Base-by-base conservation (phyloP, 345 rosid genomes). In the Eucalyptus leucophloia region DNA sequence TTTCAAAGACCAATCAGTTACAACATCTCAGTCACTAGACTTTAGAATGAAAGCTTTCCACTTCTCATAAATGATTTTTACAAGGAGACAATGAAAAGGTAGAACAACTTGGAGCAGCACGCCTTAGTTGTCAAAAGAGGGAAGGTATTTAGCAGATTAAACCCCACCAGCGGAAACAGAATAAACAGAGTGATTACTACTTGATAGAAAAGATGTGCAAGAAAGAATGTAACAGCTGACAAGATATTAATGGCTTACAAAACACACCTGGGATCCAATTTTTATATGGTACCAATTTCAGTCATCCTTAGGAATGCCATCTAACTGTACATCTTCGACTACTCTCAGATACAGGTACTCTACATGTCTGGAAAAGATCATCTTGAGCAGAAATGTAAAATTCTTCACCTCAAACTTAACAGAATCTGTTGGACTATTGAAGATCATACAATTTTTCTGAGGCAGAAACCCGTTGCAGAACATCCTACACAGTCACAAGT, bases 101-200 rank as follows among this genome's bases (percentile, higher is more conserved):
- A 54, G 44, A 67, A 19, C 40, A 67, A 11, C 23, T 67, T n/a
- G 40, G 80, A 67, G 40, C 40, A 47, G 37, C 93, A 89, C 92
- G 88, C 99, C 99, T 95, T 96, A 13, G 96, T 95, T 87, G 97
- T 96, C n/a, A 98, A 95, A 86, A 96, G 95, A 1, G 98, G 98
- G 92, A 97, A 98, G 88, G 94, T 94, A 87, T 89, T 95, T 50
- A 96, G 98, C 90, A 97, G 91, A 90, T 98, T 96, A 91, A 95
- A 94, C 50, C 95, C 92, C 95, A 98, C 93, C 99, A 95, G 94
- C 56, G 34, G 69, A 80, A 49, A n/a, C 60, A 88, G 77, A 86
- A 40, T 62, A 30, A 62, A 14, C 18, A 49, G 11, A 47, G 45
- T 19, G 87, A 49, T 86, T 32, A 8, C 53, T 24, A 24, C 47